phyloP scores from a whole-genome alignment of 148 eudicot species.

The Diospyros lotus region DNA sequence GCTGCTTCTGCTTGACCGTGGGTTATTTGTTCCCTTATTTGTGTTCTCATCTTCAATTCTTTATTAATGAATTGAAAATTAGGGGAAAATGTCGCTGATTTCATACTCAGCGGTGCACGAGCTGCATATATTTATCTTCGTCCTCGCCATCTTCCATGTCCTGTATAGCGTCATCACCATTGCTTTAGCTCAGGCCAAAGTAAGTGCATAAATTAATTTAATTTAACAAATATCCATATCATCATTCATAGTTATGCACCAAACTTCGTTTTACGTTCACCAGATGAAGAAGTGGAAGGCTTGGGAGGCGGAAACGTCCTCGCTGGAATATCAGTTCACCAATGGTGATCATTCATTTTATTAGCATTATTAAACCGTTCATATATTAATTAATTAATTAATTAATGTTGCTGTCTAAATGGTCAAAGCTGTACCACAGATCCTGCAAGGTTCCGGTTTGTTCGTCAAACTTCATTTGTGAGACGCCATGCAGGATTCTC shows the following conservation, averaged over 20 bases:
- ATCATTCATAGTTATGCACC: too few species aligned
- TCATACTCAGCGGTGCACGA: slow-evolving; percentile 39
- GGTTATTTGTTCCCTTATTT: neutral
- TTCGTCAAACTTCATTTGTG: slow-evolving; percentile 48
- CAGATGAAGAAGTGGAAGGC: slow-evolving; percentile 47
- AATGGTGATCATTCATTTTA: slow-evolving; percentile 27
- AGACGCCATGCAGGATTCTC: slow-evolving; percentile 36
- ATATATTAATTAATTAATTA: too few species aligned
- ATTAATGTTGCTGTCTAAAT: too few species aligned
- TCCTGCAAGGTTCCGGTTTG: slow-evolving; percentile 32
- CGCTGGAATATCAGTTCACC: slow-evolving; percentile 39
- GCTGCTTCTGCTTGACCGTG: neutral
- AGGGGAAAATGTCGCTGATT: slow-evolving; percentile 33
- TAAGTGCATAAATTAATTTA: slow-evolving; percentile 7
- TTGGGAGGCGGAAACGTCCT: slow-evolving; percentile 48
- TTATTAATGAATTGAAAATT: neutral
- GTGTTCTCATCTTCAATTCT: neutral
- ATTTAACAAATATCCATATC: too few species aligned
- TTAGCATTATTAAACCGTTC: too few species aligned
- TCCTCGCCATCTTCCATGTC: slow-evolving; percentile 41
- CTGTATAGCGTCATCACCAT: slow-evolving; percentile 41
- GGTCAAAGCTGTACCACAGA: neutral
- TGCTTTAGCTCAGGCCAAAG: slow-evolving; percentile 37
- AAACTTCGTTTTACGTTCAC: neutral
- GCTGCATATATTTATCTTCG: slow-evolving; percentile 44